Base-by-base conservation (phyloP, 306 rosid species). In the Lathyrus sativus region DNA sequence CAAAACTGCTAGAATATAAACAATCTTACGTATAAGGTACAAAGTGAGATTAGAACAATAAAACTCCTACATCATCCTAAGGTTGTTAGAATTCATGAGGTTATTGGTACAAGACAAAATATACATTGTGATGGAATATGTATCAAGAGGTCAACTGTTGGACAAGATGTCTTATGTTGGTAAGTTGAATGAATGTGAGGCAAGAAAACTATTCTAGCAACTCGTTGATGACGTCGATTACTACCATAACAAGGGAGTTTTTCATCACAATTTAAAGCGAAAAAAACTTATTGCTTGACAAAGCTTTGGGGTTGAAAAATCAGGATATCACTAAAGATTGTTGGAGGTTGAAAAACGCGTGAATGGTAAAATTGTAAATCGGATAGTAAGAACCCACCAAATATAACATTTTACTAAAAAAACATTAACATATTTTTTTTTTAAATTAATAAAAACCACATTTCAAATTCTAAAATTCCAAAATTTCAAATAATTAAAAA, bases 21-120 rank as follows among this genome's bases (percentile, higher is more conserved):
- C 77, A 56, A 82, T 70, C 95, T 87, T 71, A 84, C 56, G 85
- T 18, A 42, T 62, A 91, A 90, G 96, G 96, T 90, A 15, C 76
- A 87, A 74, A 84, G 95, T 75, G 96, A 90, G 76, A 90, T 90
- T 50, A 84, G 86, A 71, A 85, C 91, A 51, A 90, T 90, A 95
- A 90, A 85, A 78, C 86, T 85, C 68, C 79, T 90, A 26, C 74
- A 85, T 59, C 96, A 90, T 73, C 86, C 90, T 61, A 90, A 85
- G 77, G 82, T 90, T 35, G 95, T 87, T 15, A 82, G 85, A 61
- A 87, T 90, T 73, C 81, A 85, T 17, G 96, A 90, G 95, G 91
- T 87, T 54, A 66, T 85, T 19, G 96, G 91, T 26, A 78, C 96
- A 87, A 84, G 75, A 85, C 90, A 7, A 90, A 63, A 90, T 90